phyloP scores from a whole-genome alignment of 805 yeast genomes.

The Metschnikowia anglica region DNA sequence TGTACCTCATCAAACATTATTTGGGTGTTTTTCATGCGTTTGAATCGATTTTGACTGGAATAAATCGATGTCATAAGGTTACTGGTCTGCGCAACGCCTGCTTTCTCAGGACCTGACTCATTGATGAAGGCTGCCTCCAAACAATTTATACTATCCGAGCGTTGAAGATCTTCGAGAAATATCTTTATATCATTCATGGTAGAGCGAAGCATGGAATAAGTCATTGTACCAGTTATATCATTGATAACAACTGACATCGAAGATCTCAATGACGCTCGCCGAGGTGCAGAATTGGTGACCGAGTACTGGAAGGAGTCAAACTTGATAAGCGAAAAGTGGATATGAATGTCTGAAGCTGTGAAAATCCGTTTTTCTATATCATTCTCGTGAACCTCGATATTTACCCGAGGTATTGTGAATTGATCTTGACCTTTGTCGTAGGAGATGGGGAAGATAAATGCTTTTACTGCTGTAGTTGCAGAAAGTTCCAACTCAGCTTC shows the following conservation, averaged over 20 bases:
- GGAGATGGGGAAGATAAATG: conserved; percentile 44
- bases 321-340: conserved; percentile 26
- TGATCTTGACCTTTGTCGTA: conserved; percentile 35
- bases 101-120: not conserved
- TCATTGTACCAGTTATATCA: conserved; percentile 16
- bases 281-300: conserved; percentile 3
- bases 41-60: conserved; percentile 11
- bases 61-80: conserved; percentile 13
- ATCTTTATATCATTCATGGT: not conserved
- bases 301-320: conserved; percentile 21
- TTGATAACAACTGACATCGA: conserved; percentile 16
- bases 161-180: not conserved
- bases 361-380: conserved; percentile 18
- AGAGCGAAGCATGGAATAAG: not conserved
- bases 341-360: conserved; percentile 26
- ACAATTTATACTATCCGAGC: conserved; percentile 5
- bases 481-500: conserved; percentile 25
- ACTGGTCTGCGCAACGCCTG: not conserved
- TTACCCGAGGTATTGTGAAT: conserved; percentile 34
- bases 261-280: conserved; percentile 1
- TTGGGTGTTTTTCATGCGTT: conserved; percentile 12
- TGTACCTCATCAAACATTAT: conserved; percentile 12
- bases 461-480: conserved; percentile 20
- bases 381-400: not conserved
- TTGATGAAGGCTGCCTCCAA: not conserved